A percentile compares a stretch with the other conserved stretches of the same genome.
phyloP scores from a whole-genome alignment of 345 rosid species.

The Litchi chinensis region DNA sequence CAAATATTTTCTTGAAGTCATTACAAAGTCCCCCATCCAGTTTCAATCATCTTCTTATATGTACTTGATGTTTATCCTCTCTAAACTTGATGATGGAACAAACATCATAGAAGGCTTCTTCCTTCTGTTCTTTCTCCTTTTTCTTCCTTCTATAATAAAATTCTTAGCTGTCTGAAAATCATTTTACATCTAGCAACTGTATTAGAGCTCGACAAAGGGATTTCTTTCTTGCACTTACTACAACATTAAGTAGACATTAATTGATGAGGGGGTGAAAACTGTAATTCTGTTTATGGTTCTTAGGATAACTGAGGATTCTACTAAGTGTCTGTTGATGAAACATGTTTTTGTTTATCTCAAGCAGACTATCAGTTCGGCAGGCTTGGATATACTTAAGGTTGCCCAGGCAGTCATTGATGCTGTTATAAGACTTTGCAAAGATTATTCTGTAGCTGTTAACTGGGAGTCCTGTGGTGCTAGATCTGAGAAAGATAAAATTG shows the following conservation, averaged over 20 bases:
- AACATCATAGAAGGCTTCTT: background rate
- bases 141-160: background rate
- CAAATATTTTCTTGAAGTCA: background rate
- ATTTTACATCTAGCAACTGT: background rate
- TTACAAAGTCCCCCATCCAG: background rate
- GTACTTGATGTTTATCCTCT: background rate
- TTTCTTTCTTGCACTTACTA: background rate
- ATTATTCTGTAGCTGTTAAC: slow-evolving; percentile 42
- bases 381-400: slow-evolving; percentile 61
- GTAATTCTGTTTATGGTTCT: background rate
- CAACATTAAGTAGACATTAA: background rate
- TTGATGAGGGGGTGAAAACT: slow-evolving; percentile 1
- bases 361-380: slow-evolving; percentile 62
- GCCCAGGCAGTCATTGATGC: slow-evolving; percentile 62
- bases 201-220: background rate
- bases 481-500: slow-evolving; percentile 29
- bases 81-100: background rate
- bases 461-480: slow-evolving; percentile 39
- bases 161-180: background rate
- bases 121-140: background rate
- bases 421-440: slow-evolving; percentile 62
- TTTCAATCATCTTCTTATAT: background rate
- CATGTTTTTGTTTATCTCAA: slow-evolving; percentile 1
- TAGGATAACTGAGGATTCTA: background rate
- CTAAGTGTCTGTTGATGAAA: slow-evolving; percentile 20